phyloP scores from a whole-genome alignment of 495 filamentous ascomycete species.

The Podospora bellae-mahoneyi region DNA sequence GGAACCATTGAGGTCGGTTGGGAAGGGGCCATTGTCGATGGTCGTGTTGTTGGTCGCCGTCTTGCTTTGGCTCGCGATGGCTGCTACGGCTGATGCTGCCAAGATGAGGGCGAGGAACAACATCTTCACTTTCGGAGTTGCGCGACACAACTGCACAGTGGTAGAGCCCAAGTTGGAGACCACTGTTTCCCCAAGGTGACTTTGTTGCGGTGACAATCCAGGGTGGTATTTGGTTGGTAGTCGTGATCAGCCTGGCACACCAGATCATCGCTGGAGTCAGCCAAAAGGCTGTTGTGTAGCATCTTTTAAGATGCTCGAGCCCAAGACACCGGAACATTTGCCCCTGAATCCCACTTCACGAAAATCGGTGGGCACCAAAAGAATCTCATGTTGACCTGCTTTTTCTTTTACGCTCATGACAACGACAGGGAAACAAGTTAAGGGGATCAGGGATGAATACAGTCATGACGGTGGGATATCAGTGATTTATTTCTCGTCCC shows the following conservation, averaged over 20 bases:
- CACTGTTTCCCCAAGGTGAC: neutral
- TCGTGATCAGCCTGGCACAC: neutral
- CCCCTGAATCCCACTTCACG: neutral
- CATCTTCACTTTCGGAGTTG: neutral
- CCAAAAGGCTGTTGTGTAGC: neutral
- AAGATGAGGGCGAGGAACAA: neutral
- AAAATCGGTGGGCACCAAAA: neutral
- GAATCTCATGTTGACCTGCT: neutral
- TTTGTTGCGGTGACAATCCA: too few species aligned
- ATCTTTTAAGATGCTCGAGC: neutral
- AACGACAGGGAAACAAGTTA: neutral
- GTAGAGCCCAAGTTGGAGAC: neutral
- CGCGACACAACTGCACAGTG: neutral
- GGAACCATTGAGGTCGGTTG: slow-evolving; percentile 38
- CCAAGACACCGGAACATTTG: neutral
- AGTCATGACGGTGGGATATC: neutral
- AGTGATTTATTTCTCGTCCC: neutral
- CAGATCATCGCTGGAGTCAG: neutral
- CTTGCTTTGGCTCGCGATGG: neutral
- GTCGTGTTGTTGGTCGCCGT: neutral
- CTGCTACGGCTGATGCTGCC: neutral
- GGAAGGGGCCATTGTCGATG: slow-evolving; percentile 30
- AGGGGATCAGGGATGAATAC: neutral
- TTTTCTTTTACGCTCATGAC: neutral
- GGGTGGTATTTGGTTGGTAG: too few species aligned